phyloP scores from a whole-genome alignment of 768 basidiomycete species.

The Botryobasidium botryosum region DNA sequence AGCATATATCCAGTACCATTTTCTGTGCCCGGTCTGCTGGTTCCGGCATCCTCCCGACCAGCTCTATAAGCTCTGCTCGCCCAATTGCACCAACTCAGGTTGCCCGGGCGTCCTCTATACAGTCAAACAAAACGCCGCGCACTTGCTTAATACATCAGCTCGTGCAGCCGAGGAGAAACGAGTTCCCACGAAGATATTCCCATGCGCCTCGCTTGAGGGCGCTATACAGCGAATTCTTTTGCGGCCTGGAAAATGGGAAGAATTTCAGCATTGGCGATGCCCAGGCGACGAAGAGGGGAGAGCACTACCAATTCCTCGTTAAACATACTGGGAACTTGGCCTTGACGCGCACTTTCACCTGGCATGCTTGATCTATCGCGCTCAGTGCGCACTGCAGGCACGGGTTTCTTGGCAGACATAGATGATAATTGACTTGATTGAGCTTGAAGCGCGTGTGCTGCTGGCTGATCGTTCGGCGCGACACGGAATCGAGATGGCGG shows the following conservation, averaged over 20 bases:
- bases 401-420: no score
- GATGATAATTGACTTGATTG: no score
- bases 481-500: no score
- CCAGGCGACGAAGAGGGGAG: conserved; percentile 12
- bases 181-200: conserved; percentile 14
- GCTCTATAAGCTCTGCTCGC: conserved; percentile 1
- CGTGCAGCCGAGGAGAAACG: conserved; percentile 7
- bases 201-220: conserved; percentile 13
- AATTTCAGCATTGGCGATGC: conserved; percentile 16
- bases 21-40: conserved; percentile 16
- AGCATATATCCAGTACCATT: conserved; percentile 13
- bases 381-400: no score
- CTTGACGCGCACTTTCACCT: no score
- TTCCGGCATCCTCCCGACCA: conserved; percentile 11
- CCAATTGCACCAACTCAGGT: not conserved
- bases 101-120: conserved; percentile 13
- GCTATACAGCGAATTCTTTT: conserved; percentile 12
- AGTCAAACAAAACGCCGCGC: conserved; percentile 3
- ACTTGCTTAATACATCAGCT: no score
- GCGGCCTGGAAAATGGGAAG: conserved; percentile 15
- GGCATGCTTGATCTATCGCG: no score
- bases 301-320: no score
- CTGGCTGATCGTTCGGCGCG: no score
- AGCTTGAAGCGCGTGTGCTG: no score
- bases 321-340: no score